Evolutionary conservation across 2,329 filamentous ascomycete species (phyloP).

Genomic region (Talaromyces sp.): DNA sequence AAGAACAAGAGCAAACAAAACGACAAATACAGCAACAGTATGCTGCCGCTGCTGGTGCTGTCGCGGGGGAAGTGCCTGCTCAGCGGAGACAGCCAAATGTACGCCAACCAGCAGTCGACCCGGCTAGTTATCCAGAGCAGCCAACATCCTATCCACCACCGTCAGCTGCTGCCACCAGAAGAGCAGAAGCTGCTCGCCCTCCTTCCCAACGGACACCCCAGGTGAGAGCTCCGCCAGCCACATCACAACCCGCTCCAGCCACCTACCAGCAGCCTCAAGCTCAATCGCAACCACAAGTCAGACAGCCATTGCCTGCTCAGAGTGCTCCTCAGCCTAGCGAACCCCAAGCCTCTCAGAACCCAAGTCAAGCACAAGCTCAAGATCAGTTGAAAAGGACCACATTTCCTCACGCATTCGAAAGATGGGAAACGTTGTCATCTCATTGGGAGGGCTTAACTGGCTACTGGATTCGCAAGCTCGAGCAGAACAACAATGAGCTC

Average conservation of each 20-base stretch:
- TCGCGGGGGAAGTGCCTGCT: constrained; percentile 31
- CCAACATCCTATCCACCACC: constrained; percentile 12
- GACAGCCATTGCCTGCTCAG: constrained; percentile 21
- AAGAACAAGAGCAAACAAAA: constrained; percentile 39
- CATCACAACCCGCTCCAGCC: constrained; percentile 15
- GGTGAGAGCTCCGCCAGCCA: constrained; percentile 20
- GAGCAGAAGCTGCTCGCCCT: constrained; percentile 14
- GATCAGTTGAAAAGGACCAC: constrained; percentile 54
- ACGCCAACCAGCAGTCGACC: constrained; percentile 15
- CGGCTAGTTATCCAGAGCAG: constrained; percentile 18
- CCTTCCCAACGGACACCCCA: constrained; percentile 20
- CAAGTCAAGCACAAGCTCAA: constrained; percentile 29
- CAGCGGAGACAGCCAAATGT: constrained; percentile 18
- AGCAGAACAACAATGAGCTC: constrained; percentile 84
- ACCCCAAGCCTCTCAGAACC: constrained; percentile 25
- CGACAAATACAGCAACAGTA: constrained; percentile 28
- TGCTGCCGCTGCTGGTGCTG: constrained; percentile 41
- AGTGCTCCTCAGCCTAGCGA: constrained; percentile 22
- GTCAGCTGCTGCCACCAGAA: constrained; percentile 7
- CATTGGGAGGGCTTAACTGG: constrained; percentile 97
- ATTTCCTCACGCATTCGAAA: constrained; percentile 94
- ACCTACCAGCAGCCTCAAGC: constrained; percentile 18
- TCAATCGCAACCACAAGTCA: constrained; percentile 19
- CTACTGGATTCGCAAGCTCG: constrained; percentile 91
- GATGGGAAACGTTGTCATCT: constrained; percentile 94